phyloP scores from a whole-genome alignment of 2,329 filamentous ascomycete genomes.

The Colletotrichum sp. region DNA sequence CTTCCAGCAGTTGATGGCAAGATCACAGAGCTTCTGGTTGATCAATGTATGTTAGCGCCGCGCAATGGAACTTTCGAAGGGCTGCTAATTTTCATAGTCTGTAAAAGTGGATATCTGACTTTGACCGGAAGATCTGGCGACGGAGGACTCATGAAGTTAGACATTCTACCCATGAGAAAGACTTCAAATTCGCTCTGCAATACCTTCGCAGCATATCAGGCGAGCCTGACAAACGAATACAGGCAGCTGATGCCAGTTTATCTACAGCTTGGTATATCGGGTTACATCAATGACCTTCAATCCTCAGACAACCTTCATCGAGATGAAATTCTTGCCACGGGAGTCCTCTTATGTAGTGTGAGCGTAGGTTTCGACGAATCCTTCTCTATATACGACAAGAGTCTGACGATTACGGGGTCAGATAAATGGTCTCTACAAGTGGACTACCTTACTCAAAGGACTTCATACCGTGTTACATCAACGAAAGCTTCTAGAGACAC shows the following conservation, averaged over 20 bases:
- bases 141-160: neutral
- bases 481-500: neutral
- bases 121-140: neutral
- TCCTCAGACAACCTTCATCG: neutral
- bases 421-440: neutral
- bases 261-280: neutral
- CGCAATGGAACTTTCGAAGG: neutral
- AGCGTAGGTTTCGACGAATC: neutral
- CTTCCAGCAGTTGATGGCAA: neutral
- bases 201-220: neutral
- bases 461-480: neutral
- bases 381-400: fast-evolving
- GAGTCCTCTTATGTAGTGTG: neutral
- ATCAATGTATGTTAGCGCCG: neutral
- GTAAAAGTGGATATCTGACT: neutral
- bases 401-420: neutral
- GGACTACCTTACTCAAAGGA: neutral
- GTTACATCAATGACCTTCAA: neutral
- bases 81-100: neutral
- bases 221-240: neutral
- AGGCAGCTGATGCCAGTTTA: neutral
- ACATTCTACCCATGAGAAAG: neutral
- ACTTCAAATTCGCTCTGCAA: neutral
- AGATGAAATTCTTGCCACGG: neutral
- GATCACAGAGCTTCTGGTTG: neutral